Evolutionary conservation across 2,329 filamentous ascomycete genomes (phyloP).

Genomic region (Sarocladium oryzae): DNA sequence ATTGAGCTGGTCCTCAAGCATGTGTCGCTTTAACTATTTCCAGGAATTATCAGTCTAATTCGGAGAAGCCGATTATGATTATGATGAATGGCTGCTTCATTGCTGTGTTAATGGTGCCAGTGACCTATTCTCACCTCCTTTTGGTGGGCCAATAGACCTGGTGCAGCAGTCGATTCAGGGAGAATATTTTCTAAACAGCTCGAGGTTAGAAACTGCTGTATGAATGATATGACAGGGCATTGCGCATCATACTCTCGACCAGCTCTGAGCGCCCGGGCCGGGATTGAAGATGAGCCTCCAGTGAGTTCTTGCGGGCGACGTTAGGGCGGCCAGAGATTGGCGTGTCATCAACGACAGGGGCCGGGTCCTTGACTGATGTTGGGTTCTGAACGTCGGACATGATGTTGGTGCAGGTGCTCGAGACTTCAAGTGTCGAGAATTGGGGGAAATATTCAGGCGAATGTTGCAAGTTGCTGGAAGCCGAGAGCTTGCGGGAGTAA

Average conservation of each 20-base stretch:
- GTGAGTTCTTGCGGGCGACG: constrained; percentile 7
- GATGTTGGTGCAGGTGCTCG: background rate
- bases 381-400: constrained; percentile 3
- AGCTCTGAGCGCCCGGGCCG: constrained; percentile 3
- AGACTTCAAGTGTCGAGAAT: background rate
- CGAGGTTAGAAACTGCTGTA: constrained; percentile 9
- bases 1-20: constrained; percentile 80
- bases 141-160: constrained; percentile 72
- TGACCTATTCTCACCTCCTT: constrained; percentile 49
- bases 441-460: background rate
- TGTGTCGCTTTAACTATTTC: constrained; percentile 68
- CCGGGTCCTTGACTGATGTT: background rate
- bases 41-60: background rate
- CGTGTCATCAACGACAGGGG: constrained; percentile 1
- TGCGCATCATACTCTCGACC: constrained; percentile 11
- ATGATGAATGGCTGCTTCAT: background rate
- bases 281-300: constrained; percentile 6
- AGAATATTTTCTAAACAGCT: constrained; percentile 70
- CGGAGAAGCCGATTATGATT: no score
- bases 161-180: constrained; percentile 69
- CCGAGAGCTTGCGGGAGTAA: no score
- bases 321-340: constrained; percentile 7
- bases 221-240: background rate
- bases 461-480: no score
- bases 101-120: background rate